Conservation (phyloP, 257 asterid species). For the Penstemon eatonii region DNA sequence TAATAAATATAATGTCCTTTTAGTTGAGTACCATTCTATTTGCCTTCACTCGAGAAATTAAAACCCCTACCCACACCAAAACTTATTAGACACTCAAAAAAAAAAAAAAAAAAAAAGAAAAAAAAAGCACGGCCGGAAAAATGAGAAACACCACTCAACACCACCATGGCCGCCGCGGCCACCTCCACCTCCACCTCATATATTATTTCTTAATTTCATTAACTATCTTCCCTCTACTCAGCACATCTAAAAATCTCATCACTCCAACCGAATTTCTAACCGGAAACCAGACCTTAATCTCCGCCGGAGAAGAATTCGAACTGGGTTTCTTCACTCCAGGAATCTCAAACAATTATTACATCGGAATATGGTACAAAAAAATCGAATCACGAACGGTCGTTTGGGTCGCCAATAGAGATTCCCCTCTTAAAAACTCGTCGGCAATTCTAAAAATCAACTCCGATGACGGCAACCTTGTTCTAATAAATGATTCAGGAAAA, state of each 20-base stretch:
- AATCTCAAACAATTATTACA: conserved; percentile 37
- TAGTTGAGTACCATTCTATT: no score
- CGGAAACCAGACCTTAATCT: conserved; percentile 41
- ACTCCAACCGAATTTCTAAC: conserved; percentile 40
- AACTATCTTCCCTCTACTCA: conserved; percentile 26
- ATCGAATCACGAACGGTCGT: conserved; percentile 42
- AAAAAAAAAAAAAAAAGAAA: not conserved
- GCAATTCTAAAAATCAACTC: conserved; percentile 46
- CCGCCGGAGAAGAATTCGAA: conserved; percentile 51
- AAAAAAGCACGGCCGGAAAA: conserved; percentile 11
- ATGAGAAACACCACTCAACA: conserved; percentile 30
- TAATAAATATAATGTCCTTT: no score
- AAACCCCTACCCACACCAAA: no score
- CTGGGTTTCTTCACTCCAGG: conserved; percentile 65
- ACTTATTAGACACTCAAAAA: no score
- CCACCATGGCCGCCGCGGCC: conserved; percentile 12
- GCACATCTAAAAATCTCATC: conserved; percentile 40
- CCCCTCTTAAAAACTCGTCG: conserved; percentile 55
- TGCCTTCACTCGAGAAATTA: no score
- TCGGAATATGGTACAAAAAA: conserved; percentile 74
- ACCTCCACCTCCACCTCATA: not conserved
- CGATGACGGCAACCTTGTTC: conserved; percentile 46
- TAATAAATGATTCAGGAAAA: conserved; percentile 42
- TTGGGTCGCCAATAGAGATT: conserved; percentile 87
- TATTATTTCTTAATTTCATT: conserved; percentile 24